Evolutionary conservation across 2,329 filamentous ascomycete genomes (phyloP), one percentile per base, ranked within the genome.

Genomic region (Huntiella decipiens): DNA sequence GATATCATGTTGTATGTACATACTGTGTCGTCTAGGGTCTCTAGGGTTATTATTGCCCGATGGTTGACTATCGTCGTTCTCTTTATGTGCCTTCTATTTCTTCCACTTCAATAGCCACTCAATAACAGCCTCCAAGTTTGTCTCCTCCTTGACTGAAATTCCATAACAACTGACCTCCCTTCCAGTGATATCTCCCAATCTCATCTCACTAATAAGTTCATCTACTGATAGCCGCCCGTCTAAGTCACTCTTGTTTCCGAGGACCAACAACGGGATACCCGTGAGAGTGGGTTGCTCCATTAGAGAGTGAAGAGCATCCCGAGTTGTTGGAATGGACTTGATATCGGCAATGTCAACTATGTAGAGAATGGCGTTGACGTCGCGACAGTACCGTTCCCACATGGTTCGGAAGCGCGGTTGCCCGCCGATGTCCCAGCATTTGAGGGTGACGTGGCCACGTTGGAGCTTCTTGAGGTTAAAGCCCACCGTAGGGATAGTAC

Each of bases 381-480:
- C 91, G 52, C 87, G 84, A 65, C 91, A 96, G 63, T 98, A 98
- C 58, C 91, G 74, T 69, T 98, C 91, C 91, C 91, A 98, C 91
- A 98, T 98, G 55, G 84, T 83, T 58, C 91, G 82, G 67, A 96
- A 98, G 53, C 88, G 77, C 55, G 91, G 88, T 65, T 98, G 91
- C 45, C 91, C 91, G 55, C 91, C 91, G 53, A 98, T 77, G 66
- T 98, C 91, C 91, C 91, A 98, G 65, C 91, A 98, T 66, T 96
- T 96, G 57, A 98, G 71, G 56, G 91, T 93, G 61, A 98, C 91
- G 74, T 96, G 88, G 55, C 91, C 91, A 59, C 91, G 88, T 66
- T 95, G 87, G 56, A 98, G 86, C 54, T 82, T 80, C 71, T 96
- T 96, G 78, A 95, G 94, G 64, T 96, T 98, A 70, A 96, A 96